Evolutionary conservation across 163 green algal species (phyloP), one percentile per base, ranked within the genome.

Genomic region (Smithsoniella earleae): DNA sequence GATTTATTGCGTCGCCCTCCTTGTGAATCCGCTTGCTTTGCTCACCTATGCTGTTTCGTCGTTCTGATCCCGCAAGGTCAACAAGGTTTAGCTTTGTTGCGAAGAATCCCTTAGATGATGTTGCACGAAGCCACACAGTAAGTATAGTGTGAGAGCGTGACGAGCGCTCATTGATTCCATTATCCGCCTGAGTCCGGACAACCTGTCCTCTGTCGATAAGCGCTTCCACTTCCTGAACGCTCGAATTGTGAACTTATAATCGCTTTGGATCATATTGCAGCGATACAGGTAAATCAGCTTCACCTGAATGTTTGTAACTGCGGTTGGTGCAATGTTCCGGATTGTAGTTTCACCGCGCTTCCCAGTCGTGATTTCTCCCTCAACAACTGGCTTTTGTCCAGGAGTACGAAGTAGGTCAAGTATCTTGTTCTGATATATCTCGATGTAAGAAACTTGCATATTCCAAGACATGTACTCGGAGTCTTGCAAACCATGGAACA

Each of bases 1-100:
- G 31, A 31, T 69, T 69, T 30, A 69, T 69, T 69, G 58, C 58
- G 43, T 69, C 58, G 4, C 58, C 58, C 34, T 69, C 58, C 25
- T 69, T 33, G 58, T 69, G 31, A n/a, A 34, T 69, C 58, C 43
- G 20, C 34, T 30, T 36, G 0, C 58, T 33, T 13, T 69, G 58
- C 22, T 69, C 34, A 10, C 58, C 58, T 3, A 69, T 69, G 10
- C 16, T 36, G 28, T 34, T 34, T n/a, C 58, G 20, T 38, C 58
- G 38, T 13, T 69, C 58, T 40, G 58, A 69, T 33, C 58, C 58
- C 27, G 58, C 58, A 10, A 69, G 25, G 16, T 69, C 58, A 40
- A 69, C 58, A 38, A 69, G 31, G 25, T 69, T 69, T 30, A 69
- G 58, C 27, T 69, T 69, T 30, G 58, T 36, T 43, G 31, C 34